phyloP scores from a whole-genome alignment of 164 flowering plant genomes.

The Nymphaea thermarum region DNA sequence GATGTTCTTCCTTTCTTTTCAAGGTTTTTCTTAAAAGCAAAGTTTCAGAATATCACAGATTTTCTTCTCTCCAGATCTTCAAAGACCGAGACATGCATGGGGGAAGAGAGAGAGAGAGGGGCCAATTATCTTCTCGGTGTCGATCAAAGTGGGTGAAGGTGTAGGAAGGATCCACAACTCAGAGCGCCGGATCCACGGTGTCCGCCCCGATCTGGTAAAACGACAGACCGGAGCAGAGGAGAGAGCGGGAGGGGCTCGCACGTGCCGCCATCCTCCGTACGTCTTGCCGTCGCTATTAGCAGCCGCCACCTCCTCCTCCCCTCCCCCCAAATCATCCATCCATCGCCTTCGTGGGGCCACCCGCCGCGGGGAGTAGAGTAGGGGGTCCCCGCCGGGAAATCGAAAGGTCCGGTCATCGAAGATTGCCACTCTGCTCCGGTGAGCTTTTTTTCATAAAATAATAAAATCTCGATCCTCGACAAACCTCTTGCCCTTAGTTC shows the following conservation, averaged over 20 bases:
- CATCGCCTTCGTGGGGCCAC: background rate
- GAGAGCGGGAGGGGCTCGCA: background rate
- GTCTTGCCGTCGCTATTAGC: slow-evolving; percentile 11
- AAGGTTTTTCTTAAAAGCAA: too few relatives aligned
- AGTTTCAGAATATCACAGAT: too few relatives aligned
- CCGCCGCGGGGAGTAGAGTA: background rate
- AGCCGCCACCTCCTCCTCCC: slow-evolving; percentile 14
- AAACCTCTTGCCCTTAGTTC: too few relatives aligned
- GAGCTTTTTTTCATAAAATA: too few relatives aligned
- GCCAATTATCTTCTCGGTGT: too few relatives aligned
- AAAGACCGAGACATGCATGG: background rate
- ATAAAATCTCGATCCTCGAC: too few relatives aligned
- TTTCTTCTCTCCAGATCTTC: too few relatives aligned
- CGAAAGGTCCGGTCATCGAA: too few relatives aligned
- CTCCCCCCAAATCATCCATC: slow-evolving; percentile 6
- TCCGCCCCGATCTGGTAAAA: slow-evolving; percentile 23
- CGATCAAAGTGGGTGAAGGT: too few relatives aligned
- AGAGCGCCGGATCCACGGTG: slow-evolving; percentile 30
- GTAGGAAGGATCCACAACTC: slow-evolving; percentile 19
- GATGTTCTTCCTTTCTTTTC: too few relatives aligned
- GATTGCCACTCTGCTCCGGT: too few relatives aligned
- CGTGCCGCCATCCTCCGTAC: slow-evolving; percentile 1
- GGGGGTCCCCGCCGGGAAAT: too few relatives aligned
- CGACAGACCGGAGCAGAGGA: background rate
- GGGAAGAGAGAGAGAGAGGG: background rate